Evolutionary conservation across 2,329 filamentous ascomycete species (phyloP).

Genomic region (Aspergillus eucalypticola): DNA sequence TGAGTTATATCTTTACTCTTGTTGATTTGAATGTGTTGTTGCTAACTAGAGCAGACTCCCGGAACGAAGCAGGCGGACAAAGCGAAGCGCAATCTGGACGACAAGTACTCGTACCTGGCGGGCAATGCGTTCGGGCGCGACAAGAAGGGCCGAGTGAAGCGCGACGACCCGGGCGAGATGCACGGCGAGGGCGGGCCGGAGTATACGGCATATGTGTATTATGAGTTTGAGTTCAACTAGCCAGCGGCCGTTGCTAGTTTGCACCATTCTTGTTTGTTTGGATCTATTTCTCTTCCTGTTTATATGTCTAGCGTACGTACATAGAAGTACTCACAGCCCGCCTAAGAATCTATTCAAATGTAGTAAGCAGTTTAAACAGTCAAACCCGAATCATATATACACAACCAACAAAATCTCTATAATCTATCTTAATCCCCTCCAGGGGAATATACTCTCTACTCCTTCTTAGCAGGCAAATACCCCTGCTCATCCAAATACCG

Average conservation of each 20-base stretch:
- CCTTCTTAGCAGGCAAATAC: conserved; percentile 51
- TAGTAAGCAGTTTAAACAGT: no score
- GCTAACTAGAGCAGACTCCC: conserved; percentile 62
- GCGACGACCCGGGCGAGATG: conserved; percentile 89
- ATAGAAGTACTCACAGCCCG: conserved; percentile 8
- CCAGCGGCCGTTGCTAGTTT: not conserved
- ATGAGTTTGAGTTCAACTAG: conserved; percentile 78
- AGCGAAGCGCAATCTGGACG: conserved; percentile 75
- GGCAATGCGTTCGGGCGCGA: conserved; percentile 92
- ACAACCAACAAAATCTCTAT: conserved; percentile 5
- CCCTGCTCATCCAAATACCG: conserved; percentile 73
- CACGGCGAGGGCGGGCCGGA: conserved; percentile 73
- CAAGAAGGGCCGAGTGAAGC: conserved; percentile 87
- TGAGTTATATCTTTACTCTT: conserved; percentile 47
- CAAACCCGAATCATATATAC: not conserved
- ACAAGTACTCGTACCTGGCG: conserved; percentile 84
- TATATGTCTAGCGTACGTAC: conserved; percentile 20
- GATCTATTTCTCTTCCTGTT: not conserved
- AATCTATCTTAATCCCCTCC: not conserved
- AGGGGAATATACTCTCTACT: conserved; percentile 23
- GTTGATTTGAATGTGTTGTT: not conserved
- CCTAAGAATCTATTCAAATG: no score
- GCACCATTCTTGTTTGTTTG: not conserved
- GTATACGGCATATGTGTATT: conserved; percentile 96
- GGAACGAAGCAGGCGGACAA: conserved; percentile 75